These are phyloP conservation scores for Buxus sempervirens DNA, from an alignment of 164 flowering plant species.

Conservation along the genomic window DNA sequence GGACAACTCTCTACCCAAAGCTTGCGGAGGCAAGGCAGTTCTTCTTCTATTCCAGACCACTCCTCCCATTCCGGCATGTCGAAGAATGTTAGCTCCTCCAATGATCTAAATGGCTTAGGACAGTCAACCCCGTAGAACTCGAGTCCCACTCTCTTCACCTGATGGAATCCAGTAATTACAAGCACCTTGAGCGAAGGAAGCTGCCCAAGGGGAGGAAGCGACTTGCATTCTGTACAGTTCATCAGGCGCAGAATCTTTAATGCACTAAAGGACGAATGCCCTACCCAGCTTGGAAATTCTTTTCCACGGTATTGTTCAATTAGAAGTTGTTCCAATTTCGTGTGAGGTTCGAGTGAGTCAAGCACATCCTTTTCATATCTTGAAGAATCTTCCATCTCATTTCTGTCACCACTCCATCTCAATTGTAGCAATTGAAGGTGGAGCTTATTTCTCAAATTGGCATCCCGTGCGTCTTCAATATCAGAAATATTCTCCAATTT, in stretches of 20 bases:
- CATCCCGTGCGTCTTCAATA: slow-evolving; percentile 5
- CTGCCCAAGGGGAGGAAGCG: slow-evolving; percentile 30
- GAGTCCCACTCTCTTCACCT: slow-evolving; percentile 9
- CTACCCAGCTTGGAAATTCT: slow-evolving; percentile 31
- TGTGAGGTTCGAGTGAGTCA: slow-evolving; percentile 25
- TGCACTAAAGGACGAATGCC: slow-evolving; percentile 12
- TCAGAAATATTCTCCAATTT: slow-evolving; percentile 15
- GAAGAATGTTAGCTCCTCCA: slow-evolving; percentile 13
- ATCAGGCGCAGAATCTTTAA: slow-evolving; percentile 2
- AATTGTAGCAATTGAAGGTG: slow-evolving; percentile 12
- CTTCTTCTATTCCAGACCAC: slow-evolving; percentile 14
- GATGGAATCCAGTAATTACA: not conserved
- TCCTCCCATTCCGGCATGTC: slow-evolving; percentile 20
- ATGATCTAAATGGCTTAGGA: slow-evolving; percentile 15
- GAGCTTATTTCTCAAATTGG: slow-evolving; percentile 14
- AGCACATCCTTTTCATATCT: slow-evolving; percentile 17
- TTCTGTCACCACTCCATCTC: slow-evolving; percentile 14
- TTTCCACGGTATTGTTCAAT: slow-evolving; percentile 19
- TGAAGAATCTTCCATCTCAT: not conserved
- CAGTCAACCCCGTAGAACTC: slow-evolving; percentile 19
- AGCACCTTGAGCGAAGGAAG: slow-evolving; percentile 22
- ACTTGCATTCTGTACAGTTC: slow-evolving; percentile 10
- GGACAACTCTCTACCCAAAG: slow-evolving; percentile 15
- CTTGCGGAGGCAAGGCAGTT: slow-evolving; percentile 17
- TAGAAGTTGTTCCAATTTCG: slow-evolving; percentile 1